Base-by-base conservation (phyloP, 371 early-diverging fungal species). In the Mortierella sp. region DNA sequence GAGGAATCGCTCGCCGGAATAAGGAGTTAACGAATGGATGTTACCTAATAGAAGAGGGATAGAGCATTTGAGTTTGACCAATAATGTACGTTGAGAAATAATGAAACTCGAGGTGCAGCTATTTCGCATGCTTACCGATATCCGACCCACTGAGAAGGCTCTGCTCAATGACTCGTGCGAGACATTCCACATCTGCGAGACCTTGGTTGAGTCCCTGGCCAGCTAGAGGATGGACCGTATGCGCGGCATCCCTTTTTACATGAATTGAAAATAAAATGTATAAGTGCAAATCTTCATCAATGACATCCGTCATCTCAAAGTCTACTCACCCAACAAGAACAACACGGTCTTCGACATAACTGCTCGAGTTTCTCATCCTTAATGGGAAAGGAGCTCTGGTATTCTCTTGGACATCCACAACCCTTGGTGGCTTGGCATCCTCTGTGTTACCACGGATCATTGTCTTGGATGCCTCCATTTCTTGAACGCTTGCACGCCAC, bases 191-290 rank as follows among this genome's bases (percentile, higher is more conserved):
- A 83, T 98, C 99, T 5, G 91, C 88, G 5, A 98, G 73, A 1
- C 98, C 98, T 75, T 97, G 90, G 83, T 98, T 98, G 51, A 98
- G 84, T 12, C 99, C 99, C 85, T 97, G 98, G 0, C 99, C 99
- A 8, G 98, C 99, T 69, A 98, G 87, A 22, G 99, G 99, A 75
- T 98, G 98, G 45, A 96, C 92, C 0, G 95, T 89, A 77, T 98
- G 99, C n/a, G 98, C 98, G 11, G 99, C 98, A 84, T 98, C 99
- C 0, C 96, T 93, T 51, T 51, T 18, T 3, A 8, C 35, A 35
- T 35, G 9, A 51, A 51, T 51, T 51, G 51, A 51, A n/a, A 35
- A 35, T 35, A 4, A 35, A 47, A 47, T 47, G 20, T 47, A 5
- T 47, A 47, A 18, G 47, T 47, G 11, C 47, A 14, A 5, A 35